A percentile compares a stretch with the other conserved stretches of the same genome.
Conservation (phyloP, 805 yeast species). For the Saccharomycopsis schoenii region DNA sequence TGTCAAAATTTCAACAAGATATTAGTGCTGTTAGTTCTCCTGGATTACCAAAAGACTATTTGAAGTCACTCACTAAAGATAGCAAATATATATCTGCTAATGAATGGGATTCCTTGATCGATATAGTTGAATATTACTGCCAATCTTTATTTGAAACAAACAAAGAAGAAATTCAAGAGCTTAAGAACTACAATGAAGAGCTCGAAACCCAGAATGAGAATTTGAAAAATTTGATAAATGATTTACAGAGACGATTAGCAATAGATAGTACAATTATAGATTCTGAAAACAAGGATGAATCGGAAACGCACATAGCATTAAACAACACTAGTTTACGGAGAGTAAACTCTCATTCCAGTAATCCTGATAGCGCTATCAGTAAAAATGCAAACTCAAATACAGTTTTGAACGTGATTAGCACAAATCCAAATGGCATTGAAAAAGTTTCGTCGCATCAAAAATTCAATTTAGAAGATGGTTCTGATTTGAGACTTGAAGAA, state of each 20-base stretch:
- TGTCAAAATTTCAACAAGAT: not conserved
- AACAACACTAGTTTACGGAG: not conserved
- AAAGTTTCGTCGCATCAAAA: not conserved
- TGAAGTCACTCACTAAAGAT: slow-evolving; percentile 5
- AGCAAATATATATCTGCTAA: not conserved
- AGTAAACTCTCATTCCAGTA: not conserved
- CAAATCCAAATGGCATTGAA: not conserved
- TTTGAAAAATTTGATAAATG: not conserved
- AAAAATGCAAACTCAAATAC: not conserved
- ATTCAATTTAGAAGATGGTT: not conserved
- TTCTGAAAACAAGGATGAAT: not conserved
- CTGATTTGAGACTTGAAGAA: not conserved
- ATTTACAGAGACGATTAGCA: not conserved
- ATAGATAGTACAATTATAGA: not conserved
- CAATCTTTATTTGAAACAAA: not conserved
- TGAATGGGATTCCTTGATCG: slow-evolving; percentile 12
- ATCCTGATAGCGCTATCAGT: not conserved
- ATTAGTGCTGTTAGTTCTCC: not conserved
- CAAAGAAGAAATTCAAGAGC: not conserved
- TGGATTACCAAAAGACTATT: slow-evolving; percentile 7
- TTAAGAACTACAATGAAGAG: not conserved
- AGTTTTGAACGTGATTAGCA: not conserved
- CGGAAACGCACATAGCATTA: not conserved
- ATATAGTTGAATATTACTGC: not conserved
- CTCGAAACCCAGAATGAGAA: not conserved